phyloP scores from a whole-genome alignment of 2,329 filamentous ascomycete species.

The Fusarium luffae region DNA sequence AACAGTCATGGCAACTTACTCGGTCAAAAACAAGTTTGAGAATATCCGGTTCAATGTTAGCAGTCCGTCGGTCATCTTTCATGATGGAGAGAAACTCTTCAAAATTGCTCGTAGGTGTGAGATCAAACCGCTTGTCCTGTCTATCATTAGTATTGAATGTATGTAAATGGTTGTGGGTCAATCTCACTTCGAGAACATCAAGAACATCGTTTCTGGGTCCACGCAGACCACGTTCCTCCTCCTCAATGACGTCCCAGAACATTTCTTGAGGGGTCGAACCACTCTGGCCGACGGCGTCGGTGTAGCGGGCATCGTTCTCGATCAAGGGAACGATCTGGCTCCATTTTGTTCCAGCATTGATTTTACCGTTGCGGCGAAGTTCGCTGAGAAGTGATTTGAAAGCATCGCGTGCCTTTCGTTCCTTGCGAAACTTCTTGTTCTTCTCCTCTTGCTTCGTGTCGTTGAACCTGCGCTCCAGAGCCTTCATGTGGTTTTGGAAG shows the following conservation, averaged over 20 bases:
- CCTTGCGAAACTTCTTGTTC: slow-evolving; percentile 79
- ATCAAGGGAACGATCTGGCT: slow-evolving; percentile 80
- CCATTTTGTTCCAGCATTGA: slow-evolving; percentile 94
- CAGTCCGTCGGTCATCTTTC: slow-evolving; percentile 87
- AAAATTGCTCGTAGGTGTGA: slow-evolving; percentile 85
- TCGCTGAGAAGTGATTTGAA: slow-evolving; percentile 81
- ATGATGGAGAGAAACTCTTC: slow-evolving; percentile 88
- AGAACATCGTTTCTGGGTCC: slow-evolving; percentile 84
- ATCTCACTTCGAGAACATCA: slow-evolving; percentile 85
- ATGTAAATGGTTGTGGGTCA: background rate
- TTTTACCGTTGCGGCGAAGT: slow-evolving; percentile 78
- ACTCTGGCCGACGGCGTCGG: slow-evolving; percentile 81
- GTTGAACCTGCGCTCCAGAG: slow-evolving; percentile 90
- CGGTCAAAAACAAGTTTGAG: slow-evolving; percentile 86
- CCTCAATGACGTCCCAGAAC: slow-evolving; percentile 95
- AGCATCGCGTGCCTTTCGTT: slow-evolving; percentile 86
- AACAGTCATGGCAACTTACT: slow-evolving; percentile 56
- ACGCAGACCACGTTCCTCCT: slow-evolving; percentile 89
- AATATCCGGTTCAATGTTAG: slow-evolving; percentile 84
- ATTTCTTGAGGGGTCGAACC: slow-evolving; percentile 90
- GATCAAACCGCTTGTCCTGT: slow-evolving; percentile 90
- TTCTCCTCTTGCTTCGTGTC: slow-evolving; percentile 90
- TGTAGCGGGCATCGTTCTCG: slow-evolving; percentile 84
- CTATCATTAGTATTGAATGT: slow-evolving; percentile 21
- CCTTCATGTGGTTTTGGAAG: slow-evolving; percentile 96